Conservation (phyloP, 2,329 filamentous ascomycete species). For the Huntiella omanensis region DNA sequence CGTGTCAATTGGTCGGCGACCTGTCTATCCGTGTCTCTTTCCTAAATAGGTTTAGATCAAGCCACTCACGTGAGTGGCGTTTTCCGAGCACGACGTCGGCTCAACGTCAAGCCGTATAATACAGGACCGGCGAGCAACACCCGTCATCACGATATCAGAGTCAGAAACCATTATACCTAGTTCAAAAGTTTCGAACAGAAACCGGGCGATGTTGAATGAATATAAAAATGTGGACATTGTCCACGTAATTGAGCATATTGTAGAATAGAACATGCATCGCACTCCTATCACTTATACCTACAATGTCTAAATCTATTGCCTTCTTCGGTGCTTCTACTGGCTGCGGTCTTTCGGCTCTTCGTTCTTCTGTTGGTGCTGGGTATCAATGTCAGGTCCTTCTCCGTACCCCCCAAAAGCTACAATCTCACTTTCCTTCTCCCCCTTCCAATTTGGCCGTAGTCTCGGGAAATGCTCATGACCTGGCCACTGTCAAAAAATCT, state of each 20-base stretch:
- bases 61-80: slow-evolving; percentile 6
- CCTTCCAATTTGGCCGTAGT: slow-evolving; percentile 21
- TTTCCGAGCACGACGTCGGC: neutral
- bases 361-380: slow-evolving; percentile 25
- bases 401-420: slow-evolving; percentile 31
- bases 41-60: slow-evolving; percentile 1
- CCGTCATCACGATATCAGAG: too few species aligned
- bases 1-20: too few species aligned
- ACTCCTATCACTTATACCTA: too few species aligned
- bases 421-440: slow-evolving; percentile 17
- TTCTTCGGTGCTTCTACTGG: slow-evolving; percentile 37
- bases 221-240: too few species aligned
- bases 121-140: neutral
- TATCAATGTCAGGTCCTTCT: slow-evolving; percentile 30
- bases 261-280: too few species aligned
- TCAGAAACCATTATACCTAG: too few species aligned
- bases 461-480: slow-evolving; percentile 29
- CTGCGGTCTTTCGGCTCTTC: slow-evolving; percentile 27
- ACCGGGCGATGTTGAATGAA: too few species aligned
- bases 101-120: slow-evolving; percentile 1
- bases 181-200: too few species aligned
- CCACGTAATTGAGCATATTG: too few species aligned
- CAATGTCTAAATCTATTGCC: slow-evolving; percentile 21
- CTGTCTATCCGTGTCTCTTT: too few species aligned
- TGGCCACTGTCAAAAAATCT: slow-evolving; percentile 19